Percentiles rank a stretch among this genome's conserved stretches.
Conservation (phyloP, 768 basidiomycete genomes). For the Pleurotus sapidus region DNA sequence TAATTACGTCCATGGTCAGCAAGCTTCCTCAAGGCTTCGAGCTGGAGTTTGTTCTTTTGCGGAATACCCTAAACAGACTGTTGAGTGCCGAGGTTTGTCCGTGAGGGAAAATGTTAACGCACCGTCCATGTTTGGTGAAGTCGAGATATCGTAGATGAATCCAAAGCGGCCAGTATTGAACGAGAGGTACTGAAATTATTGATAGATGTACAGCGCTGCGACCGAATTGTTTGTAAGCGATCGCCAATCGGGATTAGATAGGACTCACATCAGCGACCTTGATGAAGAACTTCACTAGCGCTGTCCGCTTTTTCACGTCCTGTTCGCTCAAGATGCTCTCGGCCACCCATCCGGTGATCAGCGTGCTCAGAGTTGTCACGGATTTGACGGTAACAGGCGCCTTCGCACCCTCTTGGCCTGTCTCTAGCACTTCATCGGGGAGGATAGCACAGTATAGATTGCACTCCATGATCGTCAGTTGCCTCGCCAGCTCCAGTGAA, state of each 20-base stretch:
- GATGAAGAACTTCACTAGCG: conserved; percentile 86
- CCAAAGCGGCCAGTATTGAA: conserved; percentile 90
- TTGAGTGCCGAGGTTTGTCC: background rate
- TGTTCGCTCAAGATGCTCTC: conserved; percentile 90
- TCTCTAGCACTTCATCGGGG: conserved; percentile 86
- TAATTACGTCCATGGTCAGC: conserved; percentile 92
- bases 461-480: conserved; percentile 93
- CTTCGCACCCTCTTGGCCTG: conserved; percentile 66
- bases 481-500: conserved; percentile 85
- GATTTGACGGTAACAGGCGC: conserved; percentile 74
- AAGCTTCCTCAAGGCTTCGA: conserved; percentile 79
- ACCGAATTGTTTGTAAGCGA: conserved; percentile 6
- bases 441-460: conserved; percentile 82
- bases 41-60: conserved; percentile 76
- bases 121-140: conserved; percentile 94
- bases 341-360: conserved; percentile 94
- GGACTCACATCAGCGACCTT: conserved; percentile 83
- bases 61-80: conserved; percentile 61
- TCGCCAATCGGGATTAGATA: conserved; percentile 1
- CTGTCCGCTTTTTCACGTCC: conserved; percentile 81
- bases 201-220: conserved; percentile 79
- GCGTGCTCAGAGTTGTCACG: conserved; percentile 85
- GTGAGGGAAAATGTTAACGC: conserved; percentile 27
- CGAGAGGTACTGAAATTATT: conserved; percentile 92
- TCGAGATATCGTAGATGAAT: conserved; percentile 92